Conservation (phyloP, 176 grass and related monocot genomes). For the Bromus sterilis region DNA sequence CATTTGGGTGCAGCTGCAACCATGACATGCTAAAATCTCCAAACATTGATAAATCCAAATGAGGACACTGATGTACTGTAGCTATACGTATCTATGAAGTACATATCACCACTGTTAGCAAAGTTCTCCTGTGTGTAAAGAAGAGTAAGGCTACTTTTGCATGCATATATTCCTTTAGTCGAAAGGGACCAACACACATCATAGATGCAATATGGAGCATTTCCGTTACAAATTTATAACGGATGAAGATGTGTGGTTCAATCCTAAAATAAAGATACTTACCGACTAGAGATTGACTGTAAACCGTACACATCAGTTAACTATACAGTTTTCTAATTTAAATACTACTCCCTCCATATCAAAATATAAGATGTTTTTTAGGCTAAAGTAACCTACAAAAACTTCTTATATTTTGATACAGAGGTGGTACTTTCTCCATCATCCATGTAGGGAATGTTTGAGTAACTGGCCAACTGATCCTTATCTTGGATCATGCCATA, state of each 20-base stretch:
- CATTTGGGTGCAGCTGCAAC: background rate
- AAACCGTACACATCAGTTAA: background rate
- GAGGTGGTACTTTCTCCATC: too few relatives aligned
- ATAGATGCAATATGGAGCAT: background rate
- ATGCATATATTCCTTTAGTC: background rate
- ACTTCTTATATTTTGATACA: too few relatives aligned
- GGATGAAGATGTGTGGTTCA: background rate
- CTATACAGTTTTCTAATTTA: background rate
- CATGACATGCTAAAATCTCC: background rate
- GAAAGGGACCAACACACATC: background rate
- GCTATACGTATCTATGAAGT: background rate
- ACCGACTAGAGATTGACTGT: background rate
- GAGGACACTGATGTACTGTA: background rate
- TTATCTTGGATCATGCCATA: background rate
- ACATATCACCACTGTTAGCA: background rate
- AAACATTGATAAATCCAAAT: background rate
- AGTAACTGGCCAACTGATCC: background rate
- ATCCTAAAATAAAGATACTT: background rate
- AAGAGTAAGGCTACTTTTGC: background rate
- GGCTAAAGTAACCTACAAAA: too few relatives aligned
- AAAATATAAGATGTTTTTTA: too few relatives aligned
- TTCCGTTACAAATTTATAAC: background rate
- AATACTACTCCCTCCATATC: too few relatives aligned
- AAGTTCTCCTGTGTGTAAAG: background rate
- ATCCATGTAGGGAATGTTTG: background rate